These are phyloP conservation scores for Digitaria exilis DNA, from an alignment of 202 grass and related monocot genomes.

Conservation along the genomic window DNA sequence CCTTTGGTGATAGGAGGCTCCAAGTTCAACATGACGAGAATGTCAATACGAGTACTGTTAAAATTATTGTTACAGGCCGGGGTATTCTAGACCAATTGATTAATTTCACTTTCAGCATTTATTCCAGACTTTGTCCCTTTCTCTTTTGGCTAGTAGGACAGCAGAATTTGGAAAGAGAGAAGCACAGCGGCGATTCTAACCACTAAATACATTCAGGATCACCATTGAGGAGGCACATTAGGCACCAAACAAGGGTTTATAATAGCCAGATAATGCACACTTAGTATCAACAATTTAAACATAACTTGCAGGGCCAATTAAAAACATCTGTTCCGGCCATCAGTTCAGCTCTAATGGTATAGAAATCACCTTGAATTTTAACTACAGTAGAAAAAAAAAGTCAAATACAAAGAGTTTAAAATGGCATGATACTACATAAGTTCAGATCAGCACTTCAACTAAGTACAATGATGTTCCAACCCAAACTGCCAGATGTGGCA, in stretches of 20 bases:
- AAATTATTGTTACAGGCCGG: background rate
- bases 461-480: background rate
- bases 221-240: background rate
- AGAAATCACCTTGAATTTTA: background rate
- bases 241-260: background rate
- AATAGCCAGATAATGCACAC: background rate
- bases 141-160: background rate
- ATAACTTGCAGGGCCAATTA: background rate
- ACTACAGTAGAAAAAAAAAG: background rate
- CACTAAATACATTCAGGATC: background rate
- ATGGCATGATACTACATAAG: constrained; percentile 6
- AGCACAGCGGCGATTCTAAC: background rate
- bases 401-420: background rate
- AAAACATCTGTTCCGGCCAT: background rate
- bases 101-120: constrained; percentile 9
- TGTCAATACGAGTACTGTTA: background rate
- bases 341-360: background rate
- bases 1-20: background rate
- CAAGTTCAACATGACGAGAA: background rate
- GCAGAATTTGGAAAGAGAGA: background rate
- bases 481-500: background rate
- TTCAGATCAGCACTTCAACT: background rate
- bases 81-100: background rate
- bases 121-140: background rate
- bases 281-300: background rate